Evolutionary conservation across 2,329 filamentous ascomycete species (phyloP), one percentile per base, ranked within the genome.

Genomic region (Cytospora paraplurivora): DNA sequence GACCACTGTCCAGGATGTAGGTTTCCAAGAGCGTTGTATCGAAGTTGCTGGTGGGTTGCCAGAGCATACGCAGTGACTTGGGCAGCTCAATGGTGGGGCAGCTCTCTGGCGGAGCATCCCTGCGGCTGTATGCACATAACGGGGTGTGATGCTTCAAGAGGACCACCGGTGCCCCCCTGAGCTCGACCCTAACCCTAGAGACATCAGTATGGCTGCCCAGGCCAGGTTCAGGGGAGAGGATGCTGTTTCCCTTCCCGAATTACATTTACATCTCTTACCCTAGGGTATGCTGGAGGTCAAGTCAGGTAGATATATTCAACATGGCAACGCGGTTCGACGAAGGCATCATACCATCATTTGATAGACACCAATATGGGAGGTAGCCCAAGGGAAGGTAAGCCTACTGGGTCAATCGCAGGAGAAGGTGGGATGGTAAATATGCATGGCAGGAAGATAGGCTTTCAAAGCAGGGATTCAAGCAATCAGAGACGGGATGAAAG

Each of bases 11-110:
- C 44, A 21, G 44, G 21, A 21, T n/a, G 19, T 19, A 47, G 21
- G n/a, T 47, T 19, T 47, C 44, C 4, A 7, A 19, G 44, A 47
- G n/a, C 21, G 44, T 21, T 47, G 44, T n/a, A 44, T 7, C 41
- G 2, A 17, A 15, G 27, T 7, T 15, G 38, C 5, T 47, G 44
- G n/a, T 47, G 44, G 44, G 21, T 12, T 47, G 44, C 44, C 10
- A 47, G 44, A 47, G 44, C 44, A 12, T 19, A 47, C 27, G 27
- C 27, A 27, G 27, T 21, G 21, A 47, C 44, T 47, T 21, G 33
- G 58, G 58, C 59, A 61, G 59, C 58, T 61, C 13, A 7, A 49
- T 61, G 58, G 58, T 55, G 58, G 58, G 58, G 58, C 58, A 61
- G 51, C 59, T 61, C 19, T 3, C 7, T 37, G 19, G 32, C 21